Conservation (phyloP, 2,329 filamentous ascomycete genomes). For the Colletotrichum zoysiae region DNA sequence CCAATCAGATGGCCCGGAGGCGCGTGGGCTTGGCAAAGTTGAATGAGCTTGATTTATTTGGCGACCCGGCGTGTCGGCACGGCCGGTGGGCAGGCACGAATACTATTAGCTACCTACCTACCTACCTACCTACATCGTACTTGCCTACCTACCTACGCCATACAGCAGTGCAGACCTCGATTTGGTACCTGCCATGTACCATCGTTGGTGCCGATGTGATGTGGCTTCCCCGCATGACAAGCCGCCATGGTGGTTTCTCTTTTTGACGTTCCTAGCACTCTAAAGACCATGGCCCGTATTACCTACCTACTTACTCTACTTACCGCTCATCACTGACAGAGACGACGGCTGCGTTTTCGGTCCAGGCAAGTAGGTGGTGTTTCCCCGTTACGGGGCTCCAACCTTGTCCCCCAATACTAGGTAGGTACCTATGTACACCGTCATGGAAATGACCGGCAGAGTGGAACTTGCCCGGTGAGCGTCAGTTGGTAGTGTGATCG, state of each 20-base stretch:
- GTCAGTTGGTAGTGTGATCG: not conserved
- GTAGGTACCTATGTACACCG: not conserved
- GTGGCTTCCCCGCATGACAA: not conserved
- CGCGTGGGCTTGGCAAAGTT: not conserved
- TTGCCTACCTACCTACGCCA: no score
- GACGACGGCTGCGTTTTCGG: not conserved
- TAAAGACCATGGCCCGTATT: not conserved
- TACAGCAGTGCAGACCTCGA: not conserved
- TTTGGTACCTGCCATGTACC: not conserved
- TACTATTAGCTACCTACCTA: no score
- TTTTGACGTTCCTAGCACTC: not conserved
- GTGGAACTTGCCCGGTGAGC: not conserved
- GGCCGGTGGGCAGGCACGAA: no score
- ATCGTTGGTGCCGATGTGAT: not conserved
- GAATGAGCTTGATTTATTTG: slow-evolving; percentile 6
- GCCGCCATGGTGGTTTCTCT: no score
- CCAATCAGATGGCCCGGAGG: not conserved
- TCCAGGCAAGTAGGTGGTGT: not conserved
- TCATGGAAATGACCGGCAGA: not conserved
- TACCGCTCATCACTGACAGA: not conserved
- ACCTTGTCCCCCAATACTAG: not conserved
- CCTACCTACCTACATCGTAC: no score
- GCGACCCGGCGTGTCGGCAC: not conserved
- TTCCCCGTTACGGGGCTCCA: not conserved
- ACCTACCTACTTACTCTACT: no score